Percentiles rank a stretch among this genome's conserved stretches.
Conservation (phyloP, 306 rosid species). For the Prunus mume region DNA sequence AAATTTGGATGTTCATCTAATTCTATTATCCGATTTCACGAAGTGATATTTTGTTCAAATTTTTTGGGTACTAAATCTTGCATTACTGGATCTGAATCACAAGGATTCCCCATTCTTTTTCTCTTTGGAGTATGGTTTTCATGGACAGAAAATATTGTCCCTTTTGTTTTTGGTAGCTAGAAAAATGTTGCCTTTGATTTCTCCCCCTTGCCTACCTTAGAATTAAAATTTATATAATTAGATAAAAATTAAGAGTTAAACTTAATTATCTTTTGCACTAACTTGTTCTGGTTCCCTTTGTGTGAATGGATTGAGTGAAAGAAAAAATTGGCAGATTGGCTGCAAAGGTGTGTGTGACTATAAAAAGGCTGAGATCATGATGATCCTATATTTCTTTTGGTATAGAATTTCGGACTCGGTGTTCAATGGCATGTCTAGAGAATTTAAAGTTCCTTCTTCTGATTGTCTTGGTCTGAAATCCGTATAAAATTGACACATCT, state of each 20-base stretch:
- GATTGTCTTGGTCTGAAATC: conserved; percentile 12
- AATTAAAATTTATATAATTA: neutral
- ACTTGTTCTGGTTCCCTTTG: neutral
- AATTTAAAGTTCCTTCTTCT: neutral
- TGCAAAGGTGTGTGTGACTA: neutral
- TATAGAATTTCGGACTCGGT: neutral
- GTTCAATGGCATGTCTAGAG: conserved; percentile 8
- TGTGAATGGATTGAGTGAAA: neutral
- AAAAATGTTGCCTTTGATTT: neutral
- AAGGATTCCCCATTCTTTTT: neutral
- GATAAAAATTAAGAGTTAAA: neutral
- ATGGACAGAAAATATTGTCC: neutral
- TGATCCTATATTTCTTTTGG: neutral
- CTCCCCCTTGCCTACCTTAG: neutral
- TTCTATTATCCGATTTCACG: neutral
- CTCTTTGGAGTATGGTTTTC: neutral
- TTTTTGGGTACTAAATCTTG: neutral
- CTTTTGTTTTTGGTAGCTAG: too few species aligned
- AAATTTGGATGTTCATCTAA: neutral
- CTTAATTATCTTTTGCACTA: neutral
- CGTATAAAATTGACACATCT: conserved; percentile 8
- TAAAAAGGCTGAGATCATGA: neutral
- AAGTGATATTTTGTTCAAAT: neutral
- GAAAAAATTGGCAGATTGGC: neutral
- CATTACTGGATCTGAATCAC: neutral